Evolutionary conservation across 257 asterid species (phyloP).

Genomic region (Mentha longifolia): DNA sequence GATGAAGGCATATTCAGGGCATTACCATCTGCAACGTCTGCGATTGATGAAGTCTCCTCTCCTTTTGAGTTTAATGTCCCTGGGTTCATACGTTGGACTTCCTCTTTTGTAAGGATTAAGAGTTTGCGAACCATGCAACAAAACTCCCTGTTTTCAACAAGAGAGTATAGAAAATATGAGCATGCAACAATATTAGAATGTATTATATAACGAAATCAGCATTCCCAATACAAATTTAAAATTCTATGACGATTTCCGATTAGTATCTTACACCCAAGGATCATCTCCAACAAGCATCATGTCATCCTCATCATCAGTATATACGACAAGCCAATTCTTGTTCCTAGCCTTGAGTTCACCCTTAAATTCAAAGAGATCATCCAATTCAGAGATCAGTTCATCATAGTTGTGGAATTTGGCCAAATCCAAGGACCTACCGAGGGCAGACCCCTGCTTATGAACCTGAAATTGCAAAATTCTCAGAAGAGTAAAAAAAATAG

Average conservation of each 20-base stretch:
- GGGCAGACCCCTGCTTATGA: constrained; percentile 94
- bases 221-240: constrained; percentile 10
- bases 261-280: constrained; percentile 89
- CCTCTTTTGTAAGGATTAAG: constrained; percentile 82
- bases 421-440: constrained; percentile 97
- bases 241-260: background rate
- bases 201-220: background rate
- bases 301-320: constrained; percentile 95
- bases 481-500: background rate
- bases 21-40: constrained; percentile 64
- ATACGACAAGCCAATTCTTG: constrained; percentile 93
- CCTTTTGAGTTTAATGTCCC: constrained; percentile 70
- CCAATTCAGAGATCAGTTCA: constrained; percentile 76
- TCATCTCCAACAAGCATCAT: constrained; percentile 99
- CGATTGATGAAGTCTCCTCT: constrained; percentile 70
- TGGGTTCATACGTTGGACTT: constrained; percentile 81
- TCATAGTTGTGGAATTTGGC: constrained; percentile 77
- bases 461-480: constrained; percentile 57
- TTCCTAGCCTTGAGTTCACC: constrained; percentile 74
- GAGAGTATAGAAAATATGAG: background rate
- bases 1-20: constrained; percentile 53
- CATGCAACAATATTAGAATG: constrained; percentile 3
- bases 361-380: constrained; percentile 75
- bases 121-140: constrained; percentile 93
- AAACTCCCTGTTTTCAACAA: constrained; percentile 67